Base-by-base conservation (phyloP, 2,329 filamentous ascomycete species). In the Lecanicillium sp. region DNA sequence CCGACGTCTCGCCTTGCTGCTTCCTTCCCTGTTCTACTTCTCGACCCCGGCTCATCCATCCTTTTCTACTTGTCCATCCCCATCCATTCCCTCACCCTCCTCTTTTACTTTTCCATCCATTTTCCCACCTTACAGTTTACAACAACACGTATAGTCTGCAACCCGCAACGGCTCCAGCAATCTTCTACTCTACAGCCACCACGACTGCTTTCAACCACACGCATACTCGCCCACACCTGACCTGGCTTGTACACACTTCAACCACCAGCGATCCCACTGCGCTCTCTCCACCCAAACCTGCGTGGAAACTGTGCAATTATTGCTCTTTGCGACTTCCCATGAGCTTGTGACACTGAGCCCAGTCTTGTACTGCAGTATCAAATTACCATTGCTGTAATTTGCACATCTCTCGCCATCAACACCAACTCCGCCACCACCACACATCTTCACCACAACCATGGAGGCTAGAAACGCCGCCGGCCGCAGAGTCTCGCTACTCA, bases 401-500 rank as follows among this genome's bases (percentile, higher is more conserved):
- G n/a, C n/a, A n/a, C n/a, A n/a, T n/a, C n/a, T n/a, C n/a, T n/a
- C n/a, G n/a, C n/a, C n/a, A n/a, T n/a, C n/a, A n/a, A n/a, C n/a
- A n/a, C n/a, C n/a, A n/a, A n/a, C n/a, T n/a, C n/a, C n/a, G n/a
- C n/a, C n/a, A n/a, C n/a, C n/a, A n/a, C n/a, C n/a, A n/a, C n/a
- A n/a, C 22, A 7, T 25, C 7, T 25, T 25, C 17, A 33, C 17
- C 5, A 8, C 46, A 43, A 55, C 44, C 47, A 77, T 79, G 72
- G 66, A 76, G 44, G 69, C 66, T 37, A 62, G 68, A 50, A 71
- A 79, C 56, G 71, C 74, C 31, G 62, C 68, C 30, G 76, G 76
- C 49, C 71, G 72, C 48, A 63, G 68, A 56, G 70, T 80, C 52
- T 79, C 76, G 37, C 63, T 80, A 9, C 63, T 80, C 29, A 79